phyloP scores from a whole-genome alignment of 495 filamentous ascomycete species.

The Neohortaea acidophila region DNA sequence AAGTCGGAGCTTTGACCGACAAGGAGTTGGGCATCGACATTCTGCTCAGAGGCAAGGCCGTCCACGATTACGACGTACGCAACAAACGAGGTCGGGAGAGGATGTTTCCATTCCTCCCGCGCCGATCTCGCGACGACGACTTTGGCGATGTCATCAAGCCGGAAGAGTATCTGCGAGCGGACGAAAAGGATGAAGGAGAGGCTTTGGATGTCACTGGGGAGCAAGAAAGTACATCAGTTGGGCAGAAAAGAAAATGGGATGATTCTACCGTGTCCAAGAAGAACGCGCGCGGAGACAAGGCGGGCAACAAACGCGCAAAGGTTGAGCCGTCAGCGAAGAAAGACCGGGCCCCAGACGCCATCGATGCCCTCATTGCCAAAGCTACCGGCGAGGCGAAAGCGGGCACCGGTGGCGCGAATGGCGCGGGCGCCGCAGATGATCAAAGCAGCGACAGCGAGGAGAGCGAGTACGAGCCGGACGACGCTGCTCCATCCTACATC shows the following conservation, averaged over 20 bases:
- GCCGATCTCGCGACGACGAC: conserved; percentile 68
- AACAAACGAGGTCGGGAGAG: conserved; percentile 84
- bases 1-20: conserved; percentile 66
- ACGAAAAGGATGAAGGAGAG: conserved; percentile 76
- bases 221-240: conserved; percentile 47
- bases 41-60: conserved; percentile 68
- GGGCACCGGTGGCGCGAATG: conserved; percentile 18
- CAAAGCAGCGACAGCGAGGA: conserved; percentile 36
- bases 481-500: conserved; percentile 33
- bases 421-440: conserved; percentile 31
- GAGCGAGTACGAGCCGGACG: conserved; percentile 37
- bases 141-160: conserved; percentile 86
- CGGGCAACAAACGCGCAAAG: conserved; percentile 5
- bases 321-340: too few relatives aligned
- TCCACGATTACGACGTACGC: conserved; percentile 86
- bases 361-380: conserved; percentile 13
- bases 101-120: conserved; percentile 76
- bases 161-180: conserved; percentile 85
- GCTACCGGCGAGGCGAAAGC: conserved; percentile 9
- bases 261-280: conserved; percentile 33
- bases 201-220: conserved; percentile 33
- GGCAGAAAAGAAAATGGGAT: conserved; percentile 89
- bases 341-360: conserved; percentile 12
- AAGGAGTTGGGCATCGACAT: conserved; percentile 84
- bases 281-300: conserved; percentile 16